Base-by-base conservation (phyloP, 139 green algal genomes). In the Closterium sp. region DNA sequence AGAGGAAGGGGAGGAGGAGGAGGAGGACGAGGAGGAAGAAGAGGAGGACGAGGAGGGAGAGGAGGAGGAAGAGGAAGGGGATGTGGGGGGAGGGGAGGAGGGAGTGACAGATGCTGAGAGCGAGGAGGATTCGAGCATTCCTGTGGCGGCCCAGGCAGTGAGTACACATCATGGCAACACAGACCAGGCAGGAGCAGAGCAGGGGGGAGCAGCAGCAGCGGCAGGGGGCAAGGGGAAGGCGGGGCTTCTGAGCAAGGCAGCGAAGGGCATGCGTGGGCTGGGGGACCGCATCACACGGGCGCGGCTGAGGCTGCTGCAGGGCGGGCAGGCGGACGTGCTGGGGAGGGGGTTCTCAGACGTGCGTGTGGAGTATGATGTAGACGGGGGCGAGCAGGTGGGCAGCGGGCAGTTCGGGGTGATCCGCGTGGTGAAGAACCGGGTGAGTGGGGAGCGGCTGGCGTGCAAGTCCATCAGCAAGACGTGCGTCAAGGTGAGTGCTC, bases 401-500 rank as follows among this genome's bases (percentile, higher is more conserved):
- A 27, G 86, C 13, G 90, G 90, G 27, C 90, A 92, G 85, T 94
- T 94, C 88, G 91, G 91, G 4, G 91, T 94, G 38, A 94, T 86
- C 19, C 92, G 31, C 30, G 29, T 94, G n/a, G 88, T 34, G 31
- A 93, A 17, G 9, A 89, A 97, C 45, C 96, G 96, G 88, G 94
- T 88, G 29, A 97, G 93, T 10, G 95, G 95, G 22, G 86, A 96
- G 70, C 29, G 93, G 42, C 96, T 95, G 22, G 97, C 97, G 7
- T 97, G 96, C 96, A 98, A 98, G 92, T 95, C 96, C 50, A 98
- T 99, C 94, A 96, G 94, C 89, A 99, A 99, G 95, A 94, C 95
- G 84, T 87, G 84, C 84, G 24, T 87, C 28, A 87, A 87, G 84
- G 84, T 87, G 84, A 24, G 50, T 73, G 4, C 13, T 24, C 50